These are phyloP conservation scores for Mycena sp. DNA, from an alignment of 1,284 basidiomycete species.

Conservation along the genomic window DNA sequence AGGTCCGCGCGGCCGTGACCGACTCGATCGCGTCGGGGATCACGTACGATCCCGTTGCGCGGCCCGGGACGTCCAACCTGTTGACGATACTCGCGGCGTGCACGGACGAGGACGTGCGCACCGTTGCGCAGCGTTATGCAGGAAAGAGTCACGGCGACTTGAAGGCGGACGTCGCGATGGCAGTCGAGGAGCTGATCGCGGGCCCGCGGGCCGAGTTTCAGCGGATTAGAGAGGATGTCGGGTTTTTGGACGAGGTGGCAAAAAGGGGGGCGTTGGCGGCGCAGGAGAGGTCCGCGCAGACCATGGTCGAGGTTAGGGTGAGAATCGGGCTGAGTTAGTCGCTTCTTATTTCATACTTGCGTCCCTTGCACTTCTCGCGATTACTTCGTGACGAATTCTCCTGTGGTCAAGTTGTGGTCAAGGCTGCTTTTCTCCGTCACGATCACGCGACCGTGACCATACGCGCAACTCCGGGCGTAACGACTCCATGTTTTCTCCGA, in stretches of 20 bases:
- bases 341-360: no score
- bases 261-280: constrained; percentile 74
- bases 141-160: constrained; percentile 72
- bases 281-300: constrained; percentile 63
- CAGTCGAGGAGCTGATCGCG: constrained; percentile 75
- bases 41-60: constrained; percentile 78
- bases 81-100: constrained; percentile 82
- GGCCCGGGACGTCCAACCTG: constrained; percentile 89
- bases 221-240: constrained; percentile 66
- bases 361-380: no score
- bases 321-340: constrained; percentile 70
- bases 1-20: constrained; percentile 87
- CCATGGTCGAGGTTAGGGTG: constrained; percentile 74
- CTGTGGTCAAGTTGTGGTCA: no score
- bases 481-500: no score
- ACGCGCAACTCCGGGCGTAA: no score
- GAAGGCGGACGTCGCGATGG: constrained; percentile 80
- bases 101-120: constrained; percentile 57
- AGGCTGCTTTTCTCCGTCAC: no score
- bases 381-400: no score
- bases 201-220: constrained; percentile 78
- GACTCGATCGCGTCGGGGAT: constrained; percentile 76
- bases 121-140: constrained; percentile 61
- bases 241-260: constrained; percentile 73
- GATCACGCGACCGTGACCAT: background rate